Base-by-base conservation (phyloP, 2,329 filamentous ascomycete genomes). In the Trichoderma breve region DNA sequence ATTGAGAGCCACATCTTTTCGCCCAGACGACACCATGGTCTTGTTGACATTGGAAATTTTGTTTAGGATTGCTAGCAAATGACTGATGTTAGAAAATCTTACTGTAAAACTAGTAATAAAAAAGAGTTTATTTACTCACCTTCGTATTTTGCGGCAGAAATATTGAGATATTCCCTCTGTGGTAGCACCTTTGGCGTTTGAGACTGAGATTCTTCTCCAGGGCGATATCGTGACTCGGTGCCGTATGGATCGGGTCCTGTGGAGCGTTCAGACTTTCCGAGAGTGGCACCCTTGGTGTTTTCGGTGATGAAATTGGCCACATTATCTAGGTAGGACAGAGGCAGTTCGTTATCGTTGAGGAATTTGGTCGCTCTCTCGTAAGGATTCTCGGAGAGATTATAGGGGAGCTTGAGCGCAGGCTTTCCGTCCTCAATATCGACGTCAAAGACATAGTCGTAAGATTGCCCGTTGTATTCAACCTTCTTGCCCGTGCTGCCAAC, bases 391-490 rank as follows among this genome's bases (percentile, higher is more conserved):
- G 92, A 94, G 14, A 95, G 86, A 79, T 98, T 98, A 82, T 93
- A 98, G 0, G 95, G 94, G n/a, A 98, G 86, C 81, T 98, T 98
- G 60, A 98, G 85, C 0, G 95, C 90, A 14, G 95, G 95, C 78
- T 97, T 95, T 67, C 94, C 95, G 77, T 98, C 95, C 80, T 97
- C 93, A 74, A 98, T 97, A 77, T 97, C 95, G 30, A 98, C 95
- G 78, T 98, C 95, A 76, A 98, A 98, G 9, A 99, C 95, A 77
- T 92, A 98, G 79, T 99, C 96, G 80, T 97, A 99, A 73, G 95
- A 93, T 79, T 97, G 89, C 36, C 95, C 95, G 1, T 93, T 86
- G 79, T 95, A 92, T 72, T 91, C 87, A 8, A 90, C 89, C 82
- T 95, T 94, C 72, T 90, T 90, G 12, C 93, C 93, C 75, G 90